phyloP scores from a whole-genome alignment of 2,329 filamentous ascomycete species.

The Microdochium bolleyi region DNA sequence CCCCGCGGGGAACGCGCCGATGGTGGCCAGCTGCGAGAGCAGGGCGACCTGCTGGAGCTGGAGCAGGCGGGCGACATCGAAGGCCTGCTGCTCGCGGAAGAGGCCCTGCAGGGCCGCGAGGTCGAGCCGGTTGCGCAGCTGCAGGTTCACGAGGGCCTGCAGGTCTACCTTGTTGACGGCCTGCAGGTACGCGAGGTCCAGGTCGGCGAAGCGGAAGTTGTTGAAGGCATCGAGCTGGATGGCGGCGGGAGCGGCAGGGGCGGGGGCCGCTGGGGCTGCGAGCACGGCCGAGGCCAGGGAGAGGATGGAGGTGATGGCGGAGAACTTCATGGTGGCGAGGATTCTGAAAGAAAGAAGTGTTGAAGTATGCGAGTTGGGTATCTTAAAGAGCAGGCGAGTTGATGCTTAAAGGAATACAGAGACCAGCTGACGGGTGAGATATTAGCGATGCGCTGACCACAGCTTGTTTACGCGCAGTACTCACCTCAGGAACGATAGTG shows the following conservation, averaged over 20 bases:
- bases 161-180: conserved; percentile 21
- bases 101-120: conserved; percentile 24
- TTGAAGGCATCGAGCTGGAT: conserved; percentile 25
- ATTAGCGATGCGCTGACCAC: conserved; percentile 1
- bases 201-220: conserved; percentile 19
- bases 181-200: conserved; percentile 28
- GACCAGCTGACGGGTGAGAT: conserved; percentile 32
- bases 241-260: conserved; percentile 23
- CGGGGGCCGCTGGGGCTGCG: conserved; percentile 34
- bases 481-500: conserved; percentile 26
- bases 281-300: conserved; percentile 21
- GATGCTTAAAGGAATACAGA: conserved; percentile 26
- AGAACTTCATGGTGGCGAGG: conserved; percentile 39
- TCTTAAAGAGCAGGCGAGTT: conserved; percentile 11
- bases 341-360: conserved; percentile 5
- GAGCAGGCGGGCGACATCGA: conserved; percentile 37
- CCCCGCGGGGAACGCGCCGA: conserved; percentile 31
- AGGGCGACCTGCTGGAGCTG: conserved; percentile 24
- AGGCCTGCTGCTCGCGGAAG: conserved; percentile 37
- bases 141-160: conserved; percentile 21
- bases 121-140: conserved; percentile 27
- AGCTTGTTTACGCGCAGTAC: background rate
- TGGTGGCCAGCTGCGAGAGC: conserved; percentile 25
- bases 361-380: conserved; percentile 14
- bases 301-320: conserved; percentile 28